A percentile compares a stretch with the other conserved stretches of the same genome.
Evolutionary conservation across 495 filamentous ascomycete species (phyloP).

Genomic region (Talaromyces stipitatus): DNA sequence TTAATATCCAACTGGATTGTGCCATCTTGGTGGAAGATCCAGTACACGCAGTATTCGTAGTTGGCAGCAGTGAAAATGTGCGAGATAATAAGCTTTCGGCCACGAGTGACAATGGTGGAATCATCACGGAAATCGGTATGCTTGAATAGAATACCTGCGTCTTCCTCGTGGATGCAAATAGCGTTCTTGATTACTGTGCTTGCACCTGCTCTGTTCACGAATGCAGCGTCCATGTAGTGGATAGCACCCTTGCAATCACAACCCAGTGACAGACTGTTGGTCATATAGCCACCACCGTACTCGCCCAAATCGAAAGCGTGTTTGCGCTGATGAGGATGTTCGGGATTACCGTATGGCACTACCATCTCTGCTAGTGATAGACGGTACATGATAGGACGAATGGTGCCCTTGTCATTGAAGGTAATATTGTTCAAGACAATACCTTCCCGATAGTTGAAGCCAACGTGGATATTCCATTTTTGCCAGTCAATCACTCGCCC

Average conservation of each 20-base stretch:
- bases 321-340: slow-evolving; percentile 86
- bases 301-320: slow-evolving; percentile 93
- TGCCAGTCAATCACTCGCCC: slow-evolving; percentile 83
- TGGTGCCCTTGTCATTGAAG: slow-evolving; percentile 77
- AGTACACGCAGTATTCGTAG: slow-evolving; percentile 94
- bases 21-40: slow-evolving; percentile 91
- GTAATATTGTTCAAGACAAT: slow-evolving; percentile 88
- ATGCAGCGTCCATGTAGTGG: slow-evolving; percentile 81
- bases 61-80: slow-evolving; percentile 96
- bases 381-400: slow-evolving; percentile 79
- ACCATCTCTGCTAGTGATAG: slow-evolving; percentile 96
- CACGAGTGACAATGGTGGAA: slow-evolving; percentile 77
- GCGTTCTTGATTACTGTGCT: slow-evolving; percentile 84
- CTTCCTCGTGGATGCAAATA: slow-evolving; percentile 96
- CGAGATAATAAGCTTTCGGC: slow-evolving; percentile 78
- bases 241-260: slow-evolving; percentile 96
- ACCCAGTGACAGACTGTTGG: slow-evolving; percentile 79
- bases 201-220: slow-evolving; percentile 73
- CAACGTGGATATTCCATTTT: slow-evolving; percentile 90
- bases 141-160: slow-evolving; percentile 89
- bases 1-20: slow-evolving; percentile 94
- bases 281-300: slow-evolving; percentile 94
- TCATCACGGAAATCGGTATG: slow-evolving; percentile 94
- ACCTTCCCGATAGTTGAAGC: slow-evolving; percentile 95
- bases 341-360: slow-evolving; percentile 90